Evolutionary conservation across 2,329 filamentous ascomycete species (phyloP), one percentile per base, ranked within the genome.

Genomic region (Clarireedia paspali): DNA sequence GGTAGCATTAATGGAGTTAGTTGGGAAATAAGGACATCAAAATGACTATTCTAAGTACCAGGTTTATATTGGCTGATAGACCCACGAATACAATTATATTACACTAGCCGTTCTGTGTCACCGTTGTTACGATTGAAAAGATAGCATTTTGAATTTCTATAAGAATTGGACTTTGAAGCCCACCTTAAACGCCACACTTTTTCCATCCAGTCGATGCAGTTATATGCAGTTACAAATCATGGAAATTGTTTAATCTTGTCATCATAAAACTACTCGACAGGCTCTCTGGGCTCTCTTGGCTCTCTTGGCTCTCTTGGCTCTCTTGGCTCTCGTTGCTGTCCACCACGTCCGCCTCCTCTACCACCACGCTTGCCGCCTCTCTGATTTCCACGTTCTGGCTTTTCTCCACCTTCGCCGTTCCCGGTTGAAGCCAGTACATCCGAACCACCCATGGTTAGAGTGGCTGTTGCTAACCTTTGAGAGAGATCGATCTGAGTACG

Each of bases 401-500:
- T 71, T 57, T 75, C 74, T 48, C 73, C 75, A 49, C 63, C 72
- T 75, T 79, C 79, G 61, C 68, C 71, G 60, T 66, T 72, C 46
- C 74, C 71, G 39, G 61, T 58, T 56, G 62, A 56, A 46, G 64
- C 62, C 39, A 69, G 62, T 15, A 63, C 70, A 60, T 78, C 76
- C 47, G 73, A 73, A n/a, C 74, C 74, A 59, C 77, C 78, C 62
- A 81, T 74, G 10, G 77, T 80, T 55, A 91, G 77, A 66, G 81
- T 80, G 62, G 87, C 84, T n/a, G 85, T 94, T 53, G 92, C 92
- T 69, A 99, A 79, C 62, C 92, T 84, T 81, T 97, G 95, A 63
- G 91, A 95, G 58, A 99, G 84, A 70, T 97, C 94, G 77, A 99
- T 96, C 78, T 99, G 94, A 65, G 92, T 97, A 73, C 92, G 90